Percentiles rank a stretch among this genome's conserved stretches.
These are phyloP conservation scores for Xylaria sp. DNA, from an alignment of 2,329 filamentous ascomycete species.

Conservation along the genomic window DNA sequence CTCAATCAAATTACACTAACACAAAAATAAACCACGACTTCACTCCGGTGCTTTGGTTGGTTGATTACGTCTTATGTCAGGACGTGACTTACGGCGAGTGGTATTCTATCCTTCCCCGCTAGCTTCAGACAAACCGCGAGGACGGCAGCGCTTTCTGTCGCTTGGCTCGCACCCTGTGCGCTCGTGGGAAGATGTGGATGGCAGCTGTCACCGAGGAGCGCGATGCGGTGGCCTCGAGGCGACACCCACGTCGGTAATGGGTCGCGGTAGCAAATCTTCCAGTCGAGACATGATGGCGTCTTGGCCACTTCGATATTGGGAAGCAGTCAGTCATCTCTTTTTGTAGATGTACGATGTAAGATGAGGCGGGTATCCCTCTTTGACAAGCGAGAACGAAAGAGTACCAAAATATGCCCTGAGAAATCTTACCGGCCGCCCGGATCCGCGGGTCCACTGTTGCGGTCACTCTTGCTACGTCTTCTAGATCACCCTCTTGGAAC, in stretches of 20 bases:
- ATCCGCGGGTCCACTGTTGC: conserved; percentile 57
- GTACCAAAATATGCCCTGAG: not conserved
- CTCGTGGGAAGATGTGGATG: conserved; percentile 65
- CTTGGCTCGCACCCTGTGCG: conserved; percentile 64
- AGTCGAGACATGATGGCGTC: conserved; percentile 60
- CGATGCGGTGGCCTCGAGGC: conserved; percentile 58
- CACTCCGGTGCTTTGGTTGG: not conserved
- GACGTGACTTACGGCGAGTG: conserved; percentile 51
- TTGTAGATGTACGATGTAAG: not conserved
- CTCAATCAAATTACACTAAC: not conserved
- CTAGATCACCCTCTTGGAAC: conserved; percentile 60
- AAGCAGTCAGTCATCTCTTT: not conserved
- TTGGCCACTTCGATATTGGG: conserved; percentile 50
- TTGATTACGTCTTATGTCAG: not conserved
- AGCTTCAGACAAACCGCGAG: conserved; percentile 58
- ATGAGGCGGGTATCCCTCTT: not conserved
- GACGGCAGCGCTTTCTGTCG: conserved; percentile 62
- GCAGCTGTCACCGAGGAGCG: conserved; percentile 64
- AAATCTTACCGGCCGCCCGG: conserved; percentile 51
- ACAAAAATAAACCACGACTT: not conserved
- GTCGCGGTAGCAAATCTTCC: conserved; percentile 66
- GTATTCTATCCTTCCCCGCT: conserved; percentile 54
- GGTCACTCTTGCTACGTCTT: conserved; percentile 54
- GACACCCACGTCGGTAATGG: conserved; percentile 64
- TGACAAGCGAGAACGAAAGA: not conserved